Evolutionary conservation across 2,329 filamentous ascomycete genomes (phyloP).

Genomic region (Fusarium stilboides): DNA sequence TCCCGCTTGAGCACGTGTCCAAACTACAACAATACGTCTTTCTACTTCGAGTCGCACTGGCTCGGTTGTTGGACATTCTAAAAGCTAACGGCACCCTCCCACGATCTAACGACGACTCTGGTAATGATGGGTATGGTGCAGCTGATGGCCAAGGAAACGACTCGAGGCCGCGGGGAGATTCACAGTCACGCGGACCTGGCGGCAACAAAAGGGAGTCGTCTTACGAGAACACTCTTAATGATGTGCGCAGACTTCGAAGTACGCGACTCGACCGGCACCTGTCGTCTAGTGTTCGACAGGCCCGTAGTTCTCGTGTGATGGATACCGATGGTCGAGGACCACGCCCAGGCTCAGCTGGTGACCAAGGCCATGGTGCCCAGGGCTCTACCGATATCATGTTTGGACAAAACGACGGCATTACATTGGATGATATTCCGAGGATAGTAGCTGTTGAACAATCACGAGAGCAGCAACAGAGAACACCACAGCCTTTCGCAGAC

Average conservation of each 20-base stretch:
- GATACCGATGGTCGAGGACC: conserved; percentile 75
- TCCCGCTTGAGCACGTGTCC: conserved; percentile 80
- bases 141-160: conserved; percentile 67
- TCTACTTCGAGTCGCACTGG: conserved; percentile 90
- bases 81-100: conserved; percentile 86
- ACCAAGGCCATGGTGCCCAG: conserved; percentile 53
- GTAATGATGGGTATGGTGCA: conserved; percentile 52
- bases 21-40: conserved; percentile 97
- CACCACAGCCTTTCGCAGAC: conserved; percentile 40
- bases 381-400: conserved; percentile 86
- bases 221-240: conserved; percentile 95
- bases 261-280: conserved; percentile 95
- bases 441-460: conserved; percentile 97
- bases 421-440: conserved; percentile 94
- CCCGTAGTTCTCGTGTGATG: conserved; percentile 91
- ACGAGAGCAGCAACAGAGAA: conserved; percentile 86
- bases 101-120: conserved; percentile 79
- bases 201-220: conserved; percentile 74
- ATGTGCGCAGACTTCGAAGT: conserved; percentile 91
- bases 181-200: conserved; percentile 36
- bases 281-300: conserved; percentile 92
- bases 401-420: conserved; percentile 90
- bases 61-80: conserved; percentile 88
- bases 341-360: conserved; percentile 80
- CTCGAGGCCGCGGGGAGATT: conserved; percentile 60